Evolutionary conservation across 2,329 filamentous ascomycete species (phyloP), one percentile per base, ranked within the genome.

Genomic region (Lachnellula subtilissima): DNA sequence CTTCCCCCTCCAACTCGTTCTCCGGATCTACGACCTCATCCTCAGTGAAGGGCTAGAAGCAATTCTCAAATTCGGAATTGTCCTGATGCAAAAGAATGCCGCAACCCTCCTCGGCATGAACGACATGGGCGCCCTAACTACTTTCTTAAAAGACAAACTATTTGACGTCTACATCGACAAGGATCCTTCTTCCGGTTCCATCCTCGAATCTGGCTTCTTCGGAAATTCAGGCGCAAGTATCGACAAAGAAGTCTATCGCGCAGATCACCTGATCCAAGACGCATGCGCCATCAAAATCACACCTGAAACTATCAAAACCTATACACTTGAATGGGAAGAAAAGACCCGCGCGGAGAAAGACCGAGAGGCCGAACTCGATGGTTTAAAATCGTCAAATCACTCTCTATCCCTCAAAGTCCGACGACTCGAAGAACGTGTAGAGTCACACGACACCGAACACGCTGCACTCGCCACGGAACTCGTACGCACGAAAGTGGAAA

Each of bases 121-220:
- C 43, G 94, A 97, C 68, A 97, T 99, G 91, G 80, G 86, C 49
- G 84, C 89, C 43, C 79, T 99, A 49, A 96, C 91, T 0, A 88
- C 82, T 3, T 97, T 95, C 74, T 78, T 99, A 25, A 96, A 97
- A 70, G 94, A 99, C 72, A 89, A 88, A 63, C 69, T 99, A 0
- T 99, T 99, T 62, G 94, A 99, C 68, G 91, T 91, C 40, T 99
- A 99, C 72, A 97, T 99, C 61, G 94, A 99, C 73, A 89, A 91
- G 65, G 84, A 91, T 7, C 94, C 94, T 0, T 96, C 91, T 2
- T 87, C 91, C n/a, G 91, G 86, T 50, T 96, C 91, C 15, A 87
- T 99, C 48, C 82, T 97, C 1, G 94, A 99, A 72, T 96, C 91
- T 45, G 94, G 94, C 14, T 99, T 99, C 78, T 99, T 99, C 68